Conservation (phyloP, 352 stramenopile genomes). For the Phytopythium aichiense region DNA sequence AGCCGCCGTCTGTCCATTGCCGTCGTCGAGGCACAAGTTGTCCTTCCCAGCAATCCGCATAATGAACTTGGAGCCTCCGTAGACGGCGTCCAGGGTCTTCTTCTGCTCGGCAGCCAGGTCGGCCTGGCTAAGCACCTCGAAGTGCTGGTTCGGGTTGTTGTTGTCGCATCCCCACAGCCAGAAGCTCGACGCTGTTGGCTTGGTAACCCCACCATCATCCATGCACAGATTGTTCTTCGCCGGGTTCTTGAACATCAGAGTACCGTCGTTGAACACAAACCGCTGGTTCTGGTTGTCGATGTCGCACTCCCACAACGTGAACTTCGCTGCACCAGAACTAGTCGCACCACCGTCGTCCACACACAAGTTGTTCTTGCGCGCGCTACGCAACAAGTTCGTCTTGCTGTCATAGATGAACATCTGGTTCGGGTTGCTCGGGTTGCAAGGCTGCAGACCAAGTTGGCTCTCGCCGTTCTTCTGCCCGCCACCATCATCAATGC, state of each 20-base stretch:
- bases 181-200: conserved; percentile 11
- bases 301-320: conserved; percentile 9
- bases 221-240: conserved; percentile 25
- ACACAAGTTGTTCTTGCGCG: conserved; percentile 4
- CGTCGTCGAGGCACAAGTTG: conserved; percentile 17
- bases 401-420: conserved; percentile 21
- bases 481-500: conserved; percentile 29
- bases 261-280: conserved; percentile 18
- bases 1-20: conserved; percentile 12
- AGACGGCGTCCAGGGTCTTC: conserved; percentile 15
- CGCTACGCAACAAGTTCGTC: conserved; percentile 10
- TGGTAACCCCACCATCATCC: conserved; percentile 22
- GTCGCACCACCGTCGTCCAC: conserved; percentile 6
- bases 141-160: conserved; percentile 33
- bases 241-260: conserved; percentile 21
- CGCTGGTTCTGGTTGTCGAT: neutral
- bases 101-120: conserved; percentile 11
- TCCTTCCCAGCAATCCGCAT: conserved; percentile 10
- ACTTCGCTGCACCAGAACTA: conserved; percentile 6
- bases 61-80: conserved; percentile 9
- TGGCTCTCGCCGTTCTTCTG: conserved; percentile 12
- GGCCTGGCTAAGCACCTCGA: conserved; percentile 18
- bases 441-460: conserved; percentile 16
- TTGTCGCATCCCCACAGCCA: conserved; percentile 11
- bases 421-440: conserved; percentile 27